phyloP scores from a whole-genome alignment of 129 eudicot genomes.

The Glebionis coronaria region DNA sequence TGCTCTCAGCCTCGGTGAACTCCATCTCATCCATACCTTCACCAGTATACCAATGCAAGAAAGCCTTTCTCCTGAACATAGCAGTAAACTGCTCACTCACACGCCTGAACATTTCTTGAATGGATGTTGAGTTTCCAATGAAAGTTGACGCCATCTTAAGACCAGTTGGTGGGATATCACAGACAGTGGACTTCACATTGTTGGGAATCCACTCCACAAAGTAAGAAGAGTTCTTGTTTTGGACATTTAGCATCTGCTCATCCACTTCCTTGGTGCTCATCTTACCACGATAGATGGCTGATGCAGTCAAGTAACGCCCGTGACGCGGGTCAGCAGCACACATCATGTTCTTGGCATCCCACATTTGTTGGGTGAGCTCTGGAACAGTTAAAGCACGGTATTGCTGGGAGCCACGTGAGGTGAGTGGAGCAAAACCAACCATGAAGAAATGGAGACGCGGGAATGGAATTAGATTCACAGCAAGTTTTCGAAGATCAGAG shows the following conservation, averaged over 20 bases:
- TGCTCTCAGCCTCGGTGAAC: constrained; percentile 69
- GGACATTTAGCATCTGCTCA: constrained; percentile 66
- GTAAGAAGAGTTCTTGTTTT: constrained; percentile 66
- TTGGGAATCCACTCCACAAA: constrained; percentile 68
- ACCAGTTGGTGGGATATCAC: constrained; percentile 69
- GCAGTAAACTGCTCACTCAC: constrained; percentile 70
- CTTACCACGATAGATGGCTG: constrained; percentile 70
- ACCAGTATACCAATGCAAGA: constrained; percentile 73
- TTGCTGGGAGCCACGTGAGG: constrained; percentile 63
- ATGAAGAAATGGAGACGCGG: constrained; percentile 64
- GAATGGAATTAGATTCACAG: constrained; percentile 12
- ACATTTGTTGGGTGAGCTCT: constrained; percentile 79
- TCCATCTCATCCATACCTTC: constrained; percentile 79
- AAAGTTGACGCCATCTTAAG: constrained; percentile 60
- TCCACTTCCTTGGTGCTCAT: constrained; percentile 80
- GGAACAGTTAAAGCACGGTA: constrained; percentile 57
- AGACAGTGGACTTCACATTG: constrained; percentile 63
- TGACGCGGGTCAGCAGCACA: constrained; percentile 83
- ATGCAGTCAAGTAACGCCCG: constrained; percentile 70
- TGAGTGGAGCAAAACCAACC: constrained; percentile 66
- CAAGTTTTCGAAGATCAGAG: no score
- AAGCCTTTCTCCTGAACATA: constrained; percentile 68
- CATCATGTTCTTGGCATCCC: constrained; percentile 86
- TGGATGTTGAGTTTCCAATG: constrained; percentile 64
- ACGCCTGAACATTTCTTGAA: constrained; percentile 74